Evolutionary conservation across 1,284 basidiomycete species (phyloP).

Genomic region (Ustilago vetiveriae): DNA sequence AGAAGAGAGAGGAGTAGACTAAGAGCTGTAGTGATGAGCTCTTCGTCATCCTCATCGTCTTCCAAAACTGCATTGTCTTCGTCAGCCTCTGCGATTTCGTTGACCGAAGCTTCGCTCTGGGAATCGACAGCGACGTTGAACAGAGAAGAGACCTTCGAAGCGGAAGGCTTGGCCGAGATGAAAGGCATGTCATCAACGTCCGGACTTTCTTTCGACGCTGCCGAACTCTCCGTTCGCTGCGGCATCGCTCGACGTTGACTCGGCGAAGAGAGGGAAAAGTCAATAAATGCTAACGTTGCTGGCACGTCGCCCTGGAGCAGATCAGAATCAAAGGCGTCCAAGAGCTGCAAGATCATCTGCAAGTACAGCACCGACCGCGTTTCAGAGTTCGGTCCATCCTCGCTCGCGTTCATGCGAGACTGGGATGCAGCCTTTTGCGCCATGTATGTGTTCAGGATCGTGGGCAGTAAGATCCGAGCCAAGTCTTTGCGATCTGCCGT

Average conservation of each 20-base stretch:
- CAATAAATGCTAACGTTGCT: constrained; percentile 57
- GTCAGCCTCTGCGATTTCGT: not conserved
- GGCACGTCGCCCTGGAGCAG: constrained; percentile 52
- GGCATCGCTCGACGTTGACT: constrained; percentile 6
- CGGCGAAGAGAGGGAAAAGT: constrained; percentile 48
- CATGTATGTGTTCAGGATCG: constrained; percentile 48
- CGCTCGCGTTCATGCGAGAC: constrained; percentile 4
- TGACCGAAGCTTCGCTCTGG: not conserved
- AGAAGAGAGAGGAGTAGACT: constrained; percentile 61
- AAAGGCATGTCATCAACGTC: constrained; percentile 27
- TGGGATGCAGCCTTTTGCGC: constrained; percentile 23
- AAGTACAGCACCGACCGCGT: constrained; percentile 50
- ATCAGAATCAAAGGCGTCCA: constrained; percentile 57
- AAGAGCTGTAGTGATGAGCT: constrained; percentile 55
- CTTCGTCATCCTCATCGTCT: constrained; percentile 36
- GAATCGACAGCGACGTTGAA: constrained; percentile 20
- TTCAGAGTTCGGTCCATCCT: constrained; percentile 8
- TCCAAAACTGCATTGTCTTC: not conserved
- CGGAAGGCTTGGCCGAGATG: constrained; percentile 21
- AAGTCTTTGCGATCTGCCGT: constrained; percentile 34
- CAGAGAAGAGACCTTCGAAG: constrained; percentile 12
- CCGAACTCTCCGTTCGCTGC: not conserved
- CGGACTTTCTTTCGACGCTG: not conserved
- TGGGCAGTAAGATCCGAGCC: constrained; percentile 33
- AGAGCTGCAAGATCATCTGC: constrained; percentile 57